Evolutionary conservation across 2,329 filamentous ascomycete genomes (phyloP).

Genomic region (Colletotrichum cereale): DNA sequence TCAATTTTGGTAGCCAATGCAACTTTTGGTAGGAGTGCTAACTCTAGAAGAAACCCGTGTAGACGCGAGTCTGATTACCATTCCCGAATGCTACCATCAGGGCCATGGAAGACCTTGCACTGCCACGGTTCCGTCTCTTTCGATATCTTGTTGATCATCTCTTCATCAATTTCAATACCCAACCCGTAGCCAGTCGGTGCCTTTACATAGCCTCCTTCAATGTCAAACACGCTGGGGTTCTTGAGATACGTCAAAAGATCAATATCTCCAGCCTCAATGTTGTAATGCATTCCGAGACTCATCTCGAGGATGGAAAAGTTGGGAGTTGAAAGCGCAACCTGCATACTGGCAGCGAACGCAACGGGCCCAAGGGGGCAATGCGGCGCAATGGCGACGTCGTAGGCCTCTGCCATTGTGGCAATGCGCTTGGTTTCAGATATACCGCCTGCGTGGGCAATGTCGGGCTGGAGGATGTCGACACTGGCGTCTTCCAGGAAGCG

Average conservation of each 20-base stretch:
- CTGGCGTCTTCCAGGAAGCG: slow-evolving; percentile 71
- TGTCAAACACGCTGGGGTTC: slow-evolving; percentile 69
- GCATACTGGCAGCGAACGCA: slow-evolving; percentile 73
- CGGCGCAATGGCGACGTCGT: slow-evolving; percentile 74
- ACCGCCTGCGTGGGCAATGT: slow-evolving; percentile 73
- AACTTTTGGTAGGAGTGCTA: no score
- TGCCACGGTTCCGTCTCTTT: slow-evolving; percentile 65
- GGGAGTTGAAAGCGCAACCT: slow-evolving; percentile 66
- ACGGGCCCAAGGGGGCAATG: slow-evolving; percentile 77
- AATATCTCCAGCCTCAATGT: slow-evolving; percentile 56
- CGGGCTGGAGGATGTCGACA: slow-evolving; percentile 75
- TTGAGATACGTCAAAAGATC: slow-evolving; percentile 72
- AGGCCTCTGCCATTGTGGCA: slow-evolving; percentile 73
- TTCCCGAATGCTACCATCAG: slow-evolving; percentile 69
- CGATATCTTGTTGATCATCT: slow-evolving; percentile 66
- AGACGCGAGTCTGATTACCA: slow-evolving; percentile 57
- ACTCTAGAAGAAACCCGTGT: no score
- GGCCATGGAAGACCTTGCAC: slow-evolving; percentile 68
- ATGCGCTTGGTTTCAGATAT: slow-evolving; percentile 74
- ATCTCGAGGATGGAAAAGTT: slow-evolving; percentile 78
- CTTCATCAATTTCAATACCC: slow-evolving; percentile 75
- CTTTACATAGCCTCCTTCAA: slow-evolving; percentile 68
- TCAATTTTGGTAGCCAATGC: no score
- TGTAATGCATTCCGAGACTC: slow-evolving; percentile 79
- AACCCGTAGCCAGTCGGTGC: slow-evolving; percentile 66